Evolutionary conservation across 2,329 filamentous ascomycete genomes (phyloP), one percentile per base, ranked within the genome.

Genomic region (Dothiorella sarmentorum): DNA sequence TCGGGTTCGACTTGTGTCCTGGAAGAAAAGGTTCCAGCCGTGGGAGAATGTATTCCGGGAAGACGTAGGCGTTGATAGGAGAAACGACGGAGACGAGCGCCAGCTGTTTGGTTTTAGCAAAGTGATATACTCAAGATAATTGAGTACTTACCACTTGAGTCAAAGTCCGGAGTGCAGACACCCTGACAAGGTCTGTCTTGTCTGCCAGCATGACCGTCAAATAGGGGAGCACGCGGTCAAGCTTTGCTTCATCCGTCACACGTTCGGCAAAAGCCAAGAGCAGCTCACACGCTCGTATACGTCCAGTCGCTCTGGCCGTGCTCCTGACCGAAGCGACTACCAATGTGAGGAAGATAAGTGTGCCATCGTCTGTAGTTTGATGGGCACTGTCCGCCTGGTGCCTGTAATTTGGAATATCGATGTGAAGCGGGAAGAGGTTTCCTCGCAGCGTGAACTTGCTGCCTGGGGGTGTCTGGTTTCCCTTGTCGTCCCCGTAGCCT

Each of bases 161-260:
- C 64, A 97, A 84, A 3, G 91, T 90, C 58, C 93, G 83, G 43
- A 97, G 82, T 3, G 92, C 91, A 22, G 92, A 86, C 49, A 96
- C 85, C 45, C 91, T 88, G 13, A 99, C 93, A 65, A 90, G 81
- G 63, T 96, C 90, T 2, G 88, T 85, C 64, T 86, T 85, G 69
- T 99, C 94, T 61, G 85, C 87, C 11, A 99, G 78, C 26, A 97
- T 75, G 4, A 86, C 84, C 75, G 96, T 89, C 33, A 97, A 78
- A 69, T 97, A 97, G 1, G 94, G 94, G 51, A 99, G 77, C 22
- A 97, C 89, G 51, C 94, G 85, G 72, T 99, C 95, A 49, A 99
- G 79, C 72, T 97, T 97, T 3, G 92, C 92, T 74, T 99, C 94
- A 70, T 99, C 95, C 0, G 93, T 96, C 22, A 97, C 75, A 60